These are phyloP conservation scores for Lasiodiplodia sp. DNA, from an alignment of 2,329 filamentous ascomycete species.

Conservation along the genomic window DNA sequence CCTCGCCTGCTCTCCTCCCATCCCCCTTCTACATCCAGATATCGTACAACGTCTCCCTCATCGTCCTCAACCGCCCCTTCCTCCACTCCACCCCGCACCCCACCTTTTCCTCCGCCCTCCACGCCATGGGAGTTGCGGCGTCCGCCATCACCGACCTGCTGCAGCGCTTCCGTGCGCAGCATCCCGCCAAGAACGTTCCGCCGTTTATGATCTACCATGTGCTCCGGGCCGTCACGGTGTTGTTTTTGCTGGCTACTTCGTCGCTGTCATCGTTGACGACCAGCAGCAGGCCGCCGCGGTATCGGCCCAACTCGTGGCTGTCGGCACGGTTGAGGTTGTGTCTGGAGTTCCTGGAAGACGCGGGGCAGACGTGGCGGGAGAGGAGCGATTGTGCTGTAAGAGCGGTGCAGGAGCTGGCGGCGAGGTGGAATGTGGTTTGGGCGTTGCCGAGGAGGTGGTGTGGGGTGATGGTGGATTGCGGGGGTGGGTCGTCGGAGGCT, in stretches of 20 bases:
- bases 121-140: background rate
- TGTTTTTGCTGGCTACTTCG: background rate
- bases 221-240: constrained; percentile 31
- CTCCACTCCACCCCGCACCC: too few species aligned
- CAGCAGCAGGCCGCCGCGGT: background rate
- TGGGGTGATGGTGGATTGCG: background rate
- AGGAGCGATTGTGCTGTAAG: background rate
- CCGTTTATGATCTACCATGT: background rate
- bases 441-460: background rate
- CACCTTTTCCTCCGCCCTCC: too few species aligned
- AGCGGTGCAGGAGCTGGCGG: background rate
- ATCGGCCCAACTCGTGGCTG: background rate
- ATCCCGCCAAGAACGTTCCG: background rate
- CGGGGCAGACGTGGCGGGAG: background rate
- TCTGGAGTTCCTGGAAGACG: background rate
- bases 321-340: background rate
- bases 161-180: background rate
- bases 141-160: background rate
- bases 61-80: too few species aligned
- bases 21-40: too few species aligned
- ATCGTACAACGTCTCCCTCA: too few species aligned
- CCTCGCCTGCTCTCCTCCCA: too few species aligned
- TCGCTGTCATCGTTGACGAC: background rate
- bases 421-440: background rate
- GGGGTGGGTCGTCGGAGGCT: too few species aligned